Percentiles rank a stretch among this genome's conserved stretches.
These are phyloP conservation scores for Russula compacta DNA, from an alignment of 768 basidiomycete species.

Conservation along the genomic window DNA sequence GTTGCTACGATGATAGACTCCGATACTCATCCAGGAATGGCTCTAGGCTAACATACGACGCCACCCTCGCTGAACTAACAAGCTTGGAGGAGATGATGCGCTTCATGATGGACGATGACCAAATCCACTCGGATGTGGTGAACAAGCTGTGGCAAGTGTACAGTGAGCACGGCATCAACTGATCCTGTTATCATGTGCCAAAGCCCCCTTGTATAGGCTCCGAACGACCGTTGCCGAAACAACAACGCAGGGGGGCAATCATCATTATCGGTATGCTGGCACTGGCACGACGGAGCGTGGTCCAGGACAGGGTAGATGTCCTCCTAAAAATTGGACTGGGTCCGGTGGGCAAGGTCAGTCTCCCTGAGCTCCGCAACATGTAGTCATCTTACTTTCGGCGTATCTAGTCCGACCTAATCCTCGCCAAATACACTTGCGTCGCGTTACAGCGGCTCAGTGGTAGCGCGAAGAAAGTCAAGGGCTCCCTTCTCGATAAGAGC, in stretches of 20 bases:
- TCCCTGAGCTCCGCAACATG: not conserved
- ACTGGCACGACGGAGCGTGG: conserved; percentile 65
- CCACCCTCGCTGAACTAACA: conserved; percentile 90
- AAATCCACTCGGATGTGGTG: conserved; percentile 77
- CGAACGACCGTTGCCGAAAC: conserved; percentile 61
- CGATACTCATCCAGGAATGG: not conserved
- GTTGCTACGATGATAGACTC: not conserved
- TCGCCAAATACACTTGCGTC: conserved; percentile 90
- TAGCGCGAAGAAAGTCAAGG: conserved; percentile 95
- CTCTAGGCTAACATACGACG: conserved; percentile 76
- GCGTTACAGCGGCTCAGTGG: conserved; percentile 89
- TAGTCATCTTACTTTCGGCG: not conserved
- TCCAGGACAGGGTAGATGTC: conserved; percentile 74
- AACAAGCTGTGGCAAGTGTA: conserved; percentile 95
- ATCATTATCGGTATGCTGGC: conserved; percentile 98
- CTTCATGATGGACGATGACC: conserved; percentile 87
- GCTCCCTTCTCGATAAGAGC: conserved; percentile 81
- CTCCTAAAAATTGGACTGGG: conserved; percentile 86
- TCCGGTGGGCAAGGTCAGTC: conserved; percentile 63
- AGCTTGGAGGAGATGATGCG: conserved; percentile 95
- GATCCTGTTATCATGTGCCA: not conserved
- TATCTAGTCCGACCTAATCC: conserved; percentile 68
- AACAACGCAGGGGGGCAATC: conserved; percentile 89
- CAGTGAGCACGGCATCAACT: conserved; percentile 42
- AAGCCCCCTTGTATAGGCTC: conserved; percentile 42